Percentiles rank a stretch among this genome's conserved stretches.
These are phyloP conservation scores for Citrus medica DNA, from an alignment of 345 rosid species.

Conservation along the genomic window DNA sequence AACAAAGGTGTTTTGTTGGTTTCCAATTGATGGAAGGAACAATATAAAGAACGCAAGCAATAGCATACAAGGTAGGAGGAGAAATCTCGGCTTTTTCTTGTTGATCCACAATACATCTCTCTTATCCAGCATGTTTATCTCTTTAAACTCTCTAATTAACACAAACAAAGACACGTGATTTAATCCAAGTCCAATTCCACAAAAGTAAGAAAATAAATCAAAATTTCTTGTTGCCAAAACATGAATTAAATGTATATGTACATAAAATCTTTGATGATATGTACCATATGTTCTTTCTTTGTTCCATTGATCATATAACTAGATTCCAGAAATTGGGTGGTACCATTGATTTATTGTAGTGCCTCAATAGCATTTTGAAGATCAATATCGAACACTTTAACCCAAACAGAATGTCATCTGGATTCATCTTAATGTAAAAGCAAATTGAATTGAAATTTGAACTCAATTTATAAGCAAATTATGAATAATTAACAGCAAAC, in stretches of 20 bases:
- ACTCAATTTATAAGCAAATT: neutral
- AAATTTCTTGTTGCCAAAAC: neutral
- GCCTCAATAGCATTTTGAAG: slow-evolving; percentile 83
- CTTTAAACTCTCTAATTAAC: slow-evolving; percentile 6
- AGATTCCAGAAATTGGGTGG: slow-evolving; percentile 83
- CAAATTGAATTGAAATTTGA: neutral
- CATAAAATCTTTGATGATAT: slow-evolving; percentile 84
- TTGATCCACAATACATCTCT: slow-evolving; percentile 65
- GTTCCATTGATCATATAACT: slow-evolving; percentile 58
- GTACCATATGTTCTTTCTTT: slow-evolving; percentile 79
- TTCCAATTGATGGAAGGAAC: slow-evolving; percentile 94
- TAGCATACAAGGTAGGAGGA: slow-evolving; percentile 81
- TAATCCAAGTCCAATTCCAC: neutral
- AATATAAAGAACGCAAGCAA: slow-evolving; percentile 80
- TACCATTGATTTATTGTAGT: slow-evolving; percentile 87
- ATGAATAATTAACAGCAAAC: neutral
- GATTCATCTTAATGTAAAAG: slow-evolving; percentile 51
- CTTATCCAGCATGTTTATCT: neutral
- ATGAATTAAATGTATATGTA: slow-evolving; percentile 1
- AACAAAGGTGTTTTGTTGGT: slow-evolving; percentile 97
- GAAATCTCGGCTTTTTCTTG: slow-evolving; percentile 74
- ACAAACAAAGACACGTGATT: neutral
- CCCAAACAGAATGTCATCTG: slow-evolving; percentile 87
- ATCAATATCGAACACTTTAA: slow-evolving; percentile 82
- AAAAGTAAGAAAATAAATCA: too few species aligned